Evolutionary conservation across 441 rosid species (phyloP).

Genomic region (Viola pubescens): DNA sequence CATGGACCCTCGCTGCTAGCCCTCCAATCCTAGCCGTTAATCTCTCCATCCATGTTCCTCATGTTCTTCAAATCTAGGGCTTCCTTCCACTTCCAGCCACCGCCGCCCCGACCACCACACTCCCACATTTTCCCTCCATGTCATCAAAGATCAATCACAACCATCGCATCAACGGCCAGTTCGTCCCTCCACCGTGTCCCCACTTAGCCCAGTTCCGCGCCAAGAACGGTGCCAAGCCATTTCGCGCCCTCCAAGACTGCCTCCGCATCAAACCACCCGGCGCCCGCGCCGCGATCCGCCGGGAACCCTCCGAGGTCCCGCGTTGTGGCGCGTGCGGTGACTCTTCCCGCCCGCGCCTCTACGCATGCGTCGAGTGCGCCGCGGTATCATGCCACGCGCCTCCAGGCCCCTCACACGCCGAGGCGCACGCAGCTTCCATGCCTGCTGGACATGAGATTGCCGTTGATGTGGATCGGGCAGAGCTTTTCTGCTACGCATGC

Average conservation of each 20-base stretch:
- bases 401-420: slow-evolving; percentile 36
- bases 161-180: slow-evolving; percentile 26
- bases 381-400: slow-evolving; percentile 44
- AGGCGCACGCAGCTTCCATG: slow-evolving; percentile 33
- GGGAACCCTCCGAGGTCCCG: slow-evolving; percentile 42
- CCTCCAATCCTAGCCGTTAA: slow-evolving; percentile 37
- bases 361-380: slow-evolving; percentile 56
- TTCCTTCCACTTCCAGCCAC: slow-evolving; percentile 9
- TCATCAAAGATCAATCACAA: slow-evolving; percentile 29
- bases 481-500: slow-evolving; percentile 66
- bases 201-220: slow-evolving; percentile 52
- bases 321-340: slow-evolving; percentile 40
- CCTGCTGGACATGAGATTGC: slow-evolving; percentile 51
- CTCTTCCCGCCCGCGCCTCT: slow-evolving; percentile 33
- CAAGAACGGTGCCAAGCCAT: slow-evolving; percentile 40
- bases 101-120: slow-evolving; percentile 19
- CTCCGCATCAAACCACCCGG: slow-evolving; percentile 47
- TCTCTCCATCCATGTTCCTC: slow-evolving; percentile 27
- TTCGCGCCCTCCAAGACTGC: slow-evolving; percentile 44
- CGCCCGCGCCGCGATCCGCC: slow-evolving; percentile 34
- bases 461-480: slow-evolving; percentile 70
- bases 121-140: slow-evolving; percentile 24
- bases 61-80: slow-evolving; percentile 35
- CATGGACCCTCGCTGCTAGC: slow-evolving; percentile 20
- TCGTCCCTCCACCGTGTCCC: slow-evolving; percentile 35